A percentile compares a stretch with the other conserved stretches of the same genome.
Evolutionary conservation across 2,329 filamentous ascomycete species (phyloP).

Genomic region (Penicillium sp.): DNA sequence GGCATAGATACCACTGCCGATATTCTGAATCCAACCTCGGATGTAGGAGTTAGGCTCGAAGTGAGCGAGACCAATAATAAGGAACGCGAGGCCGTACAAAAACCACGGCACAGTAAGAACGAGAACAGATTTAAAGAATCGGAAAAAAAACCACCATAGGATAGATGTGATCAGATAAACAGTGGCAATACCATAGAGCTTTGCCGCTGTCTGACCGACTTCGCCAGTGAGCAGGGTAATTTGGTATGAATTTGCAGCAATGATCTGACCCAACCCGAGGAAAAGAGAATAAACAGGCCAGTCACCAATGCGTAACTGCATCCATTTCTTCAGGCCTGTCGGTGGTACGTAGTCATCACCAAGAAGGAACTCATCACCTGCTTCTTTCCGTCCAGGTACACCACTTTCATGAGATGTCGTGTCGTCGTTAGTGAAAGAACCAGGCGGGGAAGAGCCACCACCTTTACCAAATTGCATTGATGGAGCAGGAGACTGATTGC

Average conservation of each 20-base stretch:
- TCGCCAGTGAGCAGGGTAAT: conserved; percentile 69
- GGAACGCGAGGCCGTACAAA: conserved; percentile 66
- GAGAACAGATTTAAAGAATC: conserved; percentile 60
- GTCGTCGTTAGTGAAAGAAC: conserved; percentile 48
- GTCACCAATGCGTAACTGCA: conserved; percentile 63
- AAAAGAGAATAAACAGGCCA: conserved; percentile 68
- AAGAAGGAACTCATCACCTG: conserved; percentile 60
- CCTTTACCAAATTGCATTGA: conserved; percentile 38
- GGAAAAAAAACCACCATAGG: conserved; percentile 67
- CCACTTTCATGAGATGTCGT: conserved; percentile 38
- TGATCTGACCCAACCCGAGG: conserved; percentile 65
- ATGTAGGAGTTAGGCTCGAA: conserved; percentile 47
- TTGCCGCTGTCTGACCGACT: conserved; percentile 61
- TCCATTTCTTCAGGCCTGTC: conserved; percentile 58
- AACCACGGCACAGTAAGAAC: conserved; percentile 65
- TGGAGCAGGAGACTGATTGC: conserved; percentile 47
- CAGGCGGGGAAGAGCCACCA: conserved; percentile 36
- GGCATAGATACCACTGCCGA: conserved; percentile 66
- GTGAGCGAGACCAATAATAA: conserved; percentile 67
- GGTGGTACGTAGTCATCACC: conserved; percentile 61
- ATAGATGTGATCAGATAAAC: conserved; percentile 64
- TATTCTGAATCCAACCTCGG: conserved; percentile 62
- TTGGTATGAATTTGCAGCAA: conserved; percentile 70
- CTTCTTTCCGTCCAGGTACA: conserved; percentile 37
- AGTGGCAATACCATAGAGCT: conserved; percentile 64